These are phyloP conservation scores for Aspergillus latus DNA, from an alignment of 2,329 filamentous ascomycete genomes.

Conservation along the genomic window DNA sequence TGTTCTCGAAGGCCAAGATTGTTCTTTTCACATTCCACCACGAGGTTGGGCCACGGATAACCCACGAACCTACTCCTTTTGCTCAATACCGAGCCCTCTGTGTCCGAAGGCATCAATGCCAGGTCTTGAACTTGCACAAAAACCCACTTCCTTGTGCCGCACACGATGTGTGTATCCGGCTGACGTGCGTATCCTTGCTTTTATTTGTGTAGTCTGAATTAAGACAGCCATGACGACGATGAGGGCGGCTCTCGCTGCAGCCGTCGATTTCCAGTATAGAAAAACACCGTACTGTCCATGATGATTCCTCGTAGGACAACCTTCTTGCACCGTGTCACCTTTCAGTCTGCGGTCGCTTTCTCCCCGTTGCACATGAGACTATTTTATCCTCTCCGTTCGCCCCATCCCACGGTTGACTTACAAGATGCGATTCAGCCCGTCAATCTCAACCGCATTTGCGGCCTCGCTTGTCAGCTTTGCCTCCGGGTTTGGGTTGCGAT, in stretches of 20 bases:
- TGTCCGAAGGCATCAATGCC: conserved; percentile 4
- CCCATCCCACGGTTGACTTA: neutral
- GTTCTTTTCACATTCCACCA: conserved; percentile 1
- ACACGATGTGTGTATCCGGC: conserved; percentile 12
- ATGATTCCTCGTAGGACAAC: neutral
- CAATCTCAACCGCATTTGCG: neutral
- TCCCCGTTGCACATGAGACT: neutral
- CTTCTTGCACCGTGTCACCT: neutral
- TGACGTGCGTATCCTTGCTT: neutral
- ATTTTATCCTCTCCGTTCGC: neutral
- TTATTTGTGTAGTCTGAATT: neutral
- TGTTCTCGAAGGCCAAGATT: conserved; percentile 1
- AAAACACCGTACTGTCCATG: neutral
- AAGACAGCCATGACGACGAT: neutral
- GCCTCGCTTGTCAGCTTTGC: conserved; percentile 15
- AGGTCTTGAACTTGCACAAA: neutral
- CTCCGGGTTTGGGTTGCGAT: conserved; percentile 17
- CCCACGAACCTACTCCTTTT: neutral
- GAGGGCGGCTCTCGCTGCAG: conserved; percentile 1
- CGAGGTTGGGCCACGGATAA: conserved; percentile 7
- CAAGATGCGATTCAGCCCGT: conserved; percentile 8
- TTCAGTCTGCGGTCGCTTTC: neutral
- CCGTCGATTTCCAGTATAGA: conserved; percentile 5
- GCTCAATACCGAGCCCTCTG: neutral
- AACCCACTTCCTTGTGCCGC: conserved; percentile 3